Percentiles rank a stretch among this genome's conserved stretches.
These are phyloP conservation scores for Magnusiomyces ingens DNA, from an alignment of 1,139 yeast genomes.

Conservation along the genomic window DNA sequence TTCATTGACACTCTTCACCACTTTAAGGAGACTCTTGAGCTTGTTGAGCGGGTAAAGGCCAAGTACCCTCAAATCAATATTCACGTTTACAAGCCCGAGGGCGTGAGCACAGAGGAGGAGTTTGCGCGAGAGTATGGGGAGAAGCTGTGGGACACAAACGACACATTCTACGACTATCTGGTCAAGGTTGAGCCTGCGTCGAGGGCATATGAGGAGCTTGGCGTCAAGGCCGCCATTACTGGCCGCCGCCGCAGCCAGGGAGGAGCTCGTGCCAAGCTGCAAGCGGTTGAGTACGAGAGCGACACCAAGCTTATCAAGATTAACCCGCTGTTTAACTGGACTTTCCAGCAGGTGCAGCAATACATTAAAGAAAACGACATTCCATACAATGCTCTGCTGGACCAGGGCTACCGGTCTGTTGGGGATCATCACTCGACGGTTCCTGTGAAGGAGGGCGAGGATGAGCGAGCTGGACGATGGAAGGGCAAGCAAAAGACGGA, in stretches of 20 bases:
- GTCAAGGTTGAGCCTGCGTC: conserved; percentile 92
- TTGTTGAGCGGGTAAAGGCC: conserved; percentile 51
- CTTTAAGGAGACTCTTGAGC: conserved; percentile 84
- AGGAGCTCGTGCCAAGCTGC: conserved; percentile 66
- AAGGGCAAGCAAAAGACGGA: conserved; percentile 88
- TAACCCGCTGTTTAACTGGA: conserved; percentile 86
- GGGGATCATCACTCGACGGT: conserved; percentile 96
- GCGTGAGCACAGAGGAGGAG: conserved; percentile 51
- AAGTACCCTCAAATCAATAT: conserved; percentile 51
- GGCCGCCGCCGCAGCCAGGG: conserved; percentile 93
- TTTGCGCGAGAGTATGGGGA: conserved; percentile 67
- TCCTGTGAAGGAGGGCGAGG: conserved; percentile 87
- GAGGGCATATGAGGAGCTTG: conserved; percentile 68
- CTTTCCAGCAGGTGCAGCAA: conserved; percentile 58
- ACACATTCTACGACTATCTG: conserved; percentile 70
- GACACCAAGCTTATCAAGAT: conserved; percentile 68
- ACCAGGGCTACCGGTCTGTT: conserved; percentile 80
- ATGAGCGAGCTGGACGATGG: conserved; percentile 96
- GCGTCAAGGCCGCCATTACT: conserved; percentile 77
- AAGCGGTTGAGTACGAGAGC: conserved; percentile 69
- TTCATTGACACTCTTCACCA: conserved; percentile 89
- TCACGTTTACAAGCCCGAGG: conserved; percentile 61
- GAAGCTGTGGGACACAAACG: conserved; percentile 77
- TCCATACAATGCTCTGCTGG: conserved; percentile 79
- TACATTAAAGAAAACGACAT: conserved; percentile 67